Conservation (phyloP, 1,284 basidiomycete species). For the Sphaerobolus stellatus region DNA sequence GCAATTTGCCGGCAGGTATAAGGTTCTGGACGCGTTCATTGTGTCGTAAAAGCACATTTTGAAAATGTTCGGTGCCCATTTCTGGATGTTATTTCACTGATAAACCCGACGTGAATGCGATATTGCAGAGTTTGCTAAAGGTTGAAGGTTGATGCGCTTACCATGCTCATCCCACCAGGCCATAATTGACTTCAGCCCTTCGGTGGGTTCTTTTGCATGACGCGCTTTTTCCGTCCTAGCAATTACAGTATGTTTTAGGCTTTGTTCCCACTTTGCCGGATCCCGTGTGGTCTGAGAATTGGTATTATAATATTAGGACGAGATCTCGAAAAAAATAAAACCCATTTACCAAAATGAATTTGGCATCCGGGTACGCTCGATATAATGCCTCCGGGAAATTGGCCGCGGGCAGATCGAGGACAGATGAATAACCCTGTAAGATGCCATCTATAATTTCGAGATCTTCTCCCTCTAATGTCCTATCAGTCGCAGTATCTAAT, state of each 20-base stretch:
- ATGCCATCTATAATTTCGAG: neutral
- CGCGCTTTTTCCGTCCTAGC: too few relatives aligned
- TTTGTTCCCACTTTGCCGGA: constrained; percentile 3
- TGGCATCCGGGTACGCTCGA: constrained; percentile 6
- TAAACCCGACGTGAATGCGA: too few relatives aligned
- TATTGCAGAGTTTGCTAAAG: neutral
- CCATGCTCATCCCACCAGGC: neutral
- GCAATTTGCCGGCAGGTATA: neutral
- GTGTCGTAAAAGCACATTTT: neutral
- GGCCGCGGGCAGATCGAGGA: constrained; percentile 1
- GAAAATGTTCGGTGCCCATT: neutral
- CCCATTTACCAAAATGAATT: constrained; percentile 3
- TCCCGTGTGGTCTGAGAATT: constrained; percentile 2
- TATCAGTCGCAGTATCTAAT: too few relatives aligned
- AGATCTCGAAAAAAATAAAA: neutral
- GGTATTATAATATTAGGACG: neutral
- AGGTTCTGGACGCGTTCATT: neutral
- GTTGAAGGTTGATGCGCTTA: neutral
- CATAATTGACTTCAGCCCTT: too few relatives aligned
- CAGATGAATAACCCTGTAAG: neutral
- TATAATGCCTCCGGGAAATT: neutral
- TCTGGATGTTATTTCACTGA: neutral
- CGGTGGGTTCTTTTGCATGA: too few relatives aligned
- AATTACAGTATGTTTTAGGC: neutral
- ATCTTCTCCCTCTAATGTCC: neutral